A percentile compares a stretch with the other conserved stretches of the same genome.
phyloP scores from a whole-genome alignment of 352 stramenopile genomes.

The Phytophthora multivora region DNA sequence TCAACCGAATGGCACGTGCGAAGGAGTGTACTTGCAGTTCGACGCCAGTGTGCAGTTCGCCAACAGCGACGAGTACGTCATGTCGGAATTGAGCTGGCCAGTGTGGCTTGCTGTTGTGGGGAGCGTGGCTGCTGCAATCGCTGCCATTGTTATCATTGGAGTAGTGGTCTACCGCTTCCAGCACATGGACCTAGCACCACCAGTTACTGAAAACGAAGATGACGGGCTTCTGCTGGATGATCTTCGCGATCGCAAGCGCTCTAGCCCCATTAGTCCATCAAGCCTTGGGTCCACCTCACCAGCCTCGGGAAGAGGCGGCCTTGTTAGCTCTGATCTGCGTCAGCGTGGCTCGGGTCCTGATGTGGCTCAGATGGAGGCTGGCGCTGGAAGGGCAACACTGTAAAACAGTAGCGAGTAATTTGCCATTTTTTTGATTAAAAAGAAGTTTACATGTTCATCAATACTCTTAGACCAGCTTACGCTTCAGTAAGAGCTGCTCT shows the following conservation, averaged over 20 bases:
- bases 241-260: slow-evolving; percentile 14
- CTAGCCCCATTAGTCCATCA: slow-evolving; percentile 7
- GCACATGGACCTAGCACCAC: slow-evolving; percentile 25
- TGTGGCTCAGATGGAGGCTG: slow-evolving; percentile 29
- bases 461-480: neutral
- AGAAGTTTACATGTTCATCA: slow-evolving; percentile 2
- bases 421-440: slow-evolving; percentile 14
- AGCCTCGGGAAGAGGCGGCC: slow-evolving; percentile 8
- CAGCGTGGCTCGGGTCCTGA: slow-evolving; percentile 26
- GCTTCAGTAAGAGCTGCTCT: slow-evolving; percentile 7
- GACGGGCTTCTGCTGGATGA: slow-evolving; percentile 43
- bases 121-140: slow-evolving; percentile 57
- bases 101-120: slow-evolving; percentile 62
- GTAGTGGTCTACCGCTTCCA: slow-evolving; percentile 58
- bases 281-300: slow-evolving; percentile 25
- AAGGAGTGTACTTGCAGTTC: slow-evolving; percentile 72
- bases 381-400: slow-evolving; percentile 16
- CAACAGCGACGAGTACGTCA: slow-evolving; percentile 61
- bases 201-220: slow-evolving; percentile 29
- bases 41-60: slow-evolving; percentile 62
- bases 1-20: slow-evolving; percentile 57
- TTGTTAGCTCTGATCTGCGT: slow-evolving; percentile 23
- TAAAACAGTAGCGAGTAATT: slow-evolving; percentile 23
- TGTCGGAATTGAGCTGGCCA: slow-evolving; percentile 57
- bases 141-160: slow-evolving; percentile 47